A percentile compares a stretch with the other conserved stretches of the same genome.
phyloP scores from a whole-genome alignment of 1,139 yeast species.

The Geotrichum australiense region DNA sequence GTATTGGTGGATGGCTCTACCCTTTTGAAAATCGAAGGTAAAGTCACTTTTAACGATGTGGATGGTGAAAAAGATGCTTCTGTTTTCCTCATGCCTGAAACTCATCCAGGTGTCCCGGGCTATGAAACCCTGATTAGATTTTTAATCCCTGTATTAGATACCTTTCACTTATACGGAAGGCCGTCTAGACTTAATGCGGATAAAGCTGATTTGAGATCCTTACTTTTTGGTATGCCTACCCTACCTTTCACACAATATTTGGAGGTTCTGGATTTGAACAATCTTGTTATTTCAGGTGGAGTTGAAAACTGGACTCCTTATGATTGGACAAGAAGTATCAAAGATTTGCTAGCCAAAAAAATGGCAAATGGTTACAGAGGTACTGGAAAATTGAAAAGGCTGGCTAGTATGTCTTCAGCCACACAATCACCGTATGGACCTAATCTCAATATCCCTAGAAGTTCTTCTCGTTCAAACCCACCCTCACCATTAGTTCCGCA shows the following conservation, averaged over 20 bases:
- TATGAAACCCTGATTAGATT: conserved; percentile 88
- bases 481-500: conserved; percentile 8
- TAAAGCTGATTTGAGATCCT: conserved; percentile 67
- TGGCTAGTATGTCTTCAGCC: conserved; percentile 6
- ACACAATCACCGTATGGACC: too few species aligned
- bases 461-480: conserved; percentile 3
- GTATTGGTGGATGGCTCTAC: conserved; percentile 78
- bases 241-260: conserved; percentile 82
- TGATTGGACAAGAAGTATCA: conserved; percentile 64
- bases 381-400: conserved; percentile 44
- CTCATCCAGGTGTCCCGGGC: conserved; percentile 88
- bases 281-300: conserved; percentile 38
- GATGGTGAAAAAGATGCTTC: conserved; percentile 66
- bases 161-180: conserved; percentile 85
- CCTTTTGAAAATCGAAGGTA: conserved; percentile 81
- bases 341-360: conserved; percentile 56
- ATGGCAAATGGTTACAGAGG: conserved; percentile 73
- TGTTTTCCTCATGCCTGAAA: conserved; percentile 93
- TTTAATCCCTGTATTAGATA: conserved; percentile 75
- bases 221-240: conserved; percentile 86
- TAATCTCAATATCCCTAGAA: conserved; percentile 6
- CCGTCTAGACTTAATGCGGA: conserved; percentile 86
- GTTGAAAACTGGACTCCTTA: conserved; percentile 54
- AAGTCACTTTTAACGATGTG: conserved; percentile 52
- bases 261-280: conserved; percentile 48